A percentile compares a stretch with the other conserved stretches of the same genome.
Evolutionary conservation across 2,329 filamentous ascomycete genomes (phyloP).

Genomic region (Blastomyces emzantsi): DNA sequence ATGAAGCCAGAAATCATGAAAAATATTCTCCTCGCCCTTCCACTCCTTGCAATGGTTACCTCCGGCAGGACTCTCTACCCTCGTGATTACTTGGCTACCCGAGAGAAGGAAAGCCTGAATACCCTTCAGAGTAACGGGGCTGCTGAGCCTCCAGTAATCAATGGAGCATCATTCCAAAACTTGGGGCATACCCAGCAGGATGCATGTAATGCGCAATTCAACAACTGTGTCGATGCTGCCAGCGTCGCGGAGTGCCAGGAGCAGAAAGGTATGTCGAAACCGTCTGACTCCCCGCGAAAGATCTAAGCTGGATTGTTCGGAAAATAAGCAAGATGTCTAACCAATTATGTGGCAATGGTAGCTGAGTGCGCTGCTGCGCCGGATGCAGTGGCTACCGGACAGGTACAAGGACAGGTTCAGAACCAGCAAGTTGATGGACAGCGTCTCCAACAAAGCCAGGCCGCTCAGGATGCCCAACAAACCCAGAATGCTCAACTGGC

Average conservation of each 20-base stretch:
- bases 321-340: background rate
- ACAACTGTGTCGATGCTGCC: constrained; percentile 2
- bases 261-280: constrained; percentile 4
- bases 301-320: background rate
- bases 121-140: constrained; percentile 1
- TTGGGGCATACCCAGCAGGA: background rate
- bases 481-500: background rate
- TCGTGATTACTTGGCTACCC: background rate
- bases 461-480: background rate
- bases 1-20: constrained; percentile 2
- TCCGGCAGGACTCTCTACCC: constrained; percentile 4
- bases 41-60: constrained; percentile 7
- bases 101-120: constrained; percentile 1
- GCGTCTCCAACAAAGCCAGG: background rate
- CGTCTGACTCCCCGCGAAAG: background rate
- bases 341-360: background rate
- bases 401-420: background rate
- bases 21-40: background rate
- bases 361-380: background rate
- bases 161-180: constrained; percentile 6
- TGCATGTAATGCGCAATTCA: constrained; percentile 7
- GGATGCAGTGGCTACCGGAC: background rate
- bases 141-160: background rate
- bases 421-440: background rate
- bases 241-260: background rate